Base-by-base conservation (phyloP, 345 rosid species). In the Pugionium cornutum region DNA sequence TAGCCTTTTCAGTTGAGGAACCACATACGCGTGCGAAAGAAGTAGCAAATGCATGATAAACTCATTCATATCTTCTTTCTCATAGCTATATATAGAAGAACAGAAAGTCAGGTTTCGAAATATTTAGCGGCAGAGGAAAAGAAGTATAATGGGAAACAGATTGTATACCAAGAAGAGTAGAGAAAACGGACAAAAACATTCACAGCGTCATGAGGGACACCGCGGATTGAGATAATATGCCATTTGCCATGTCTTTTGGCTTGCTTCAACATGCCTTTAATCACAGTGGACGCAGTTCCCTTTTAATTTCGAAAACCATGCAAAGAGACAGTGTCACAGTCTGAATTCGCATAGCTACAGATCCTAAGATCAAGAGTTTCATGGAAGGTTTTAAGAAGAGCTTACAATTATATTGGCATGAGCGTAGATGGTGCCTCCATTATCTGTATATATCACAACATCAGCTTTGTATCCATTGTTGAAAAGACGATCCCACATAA, bases 271-370 rank as follows among this genome's bases (percentile, higher is more conserved):
- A 87, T 82, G 58, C 89, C 91, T 81, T 67, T 89, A 58, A 92
- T 80, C 51, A 82, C 91, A 41, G 80, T 76, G 62, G 97, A 89
- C 61, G 96, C 96, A 80, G 77, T 82, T 44, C 96, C 91, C 98
- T 92, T 74, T 60, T n/a, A 1, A 42, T 31, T 18, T 9, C n/a
- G 30, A 40, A 59, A 55, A 45, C n/a, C 39, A 56, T 54, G 33
- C 34, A 30, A 27, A 67, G 45, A 65, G 2, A 58, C 51, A 9
- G 51, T 50, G 44, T 49, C 30, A 51, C 34, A 46, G 7, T 26
- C 53, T 41, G 33, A 4, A 26, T 55, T 53, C 49, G 10, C 28
- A 8, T 42, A 31, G 1, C 25, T 28, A 51, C 2, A 59, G 52
- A 54, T 54, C 53, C 33, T 30, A 68, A 41, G 48, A 46, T 34